These are phyloP conservation scores for Lepidopterella palustris DNA, from an alignment of 495 filamentous ascomycete genomes.

Conservation along the genomic window DNA sequence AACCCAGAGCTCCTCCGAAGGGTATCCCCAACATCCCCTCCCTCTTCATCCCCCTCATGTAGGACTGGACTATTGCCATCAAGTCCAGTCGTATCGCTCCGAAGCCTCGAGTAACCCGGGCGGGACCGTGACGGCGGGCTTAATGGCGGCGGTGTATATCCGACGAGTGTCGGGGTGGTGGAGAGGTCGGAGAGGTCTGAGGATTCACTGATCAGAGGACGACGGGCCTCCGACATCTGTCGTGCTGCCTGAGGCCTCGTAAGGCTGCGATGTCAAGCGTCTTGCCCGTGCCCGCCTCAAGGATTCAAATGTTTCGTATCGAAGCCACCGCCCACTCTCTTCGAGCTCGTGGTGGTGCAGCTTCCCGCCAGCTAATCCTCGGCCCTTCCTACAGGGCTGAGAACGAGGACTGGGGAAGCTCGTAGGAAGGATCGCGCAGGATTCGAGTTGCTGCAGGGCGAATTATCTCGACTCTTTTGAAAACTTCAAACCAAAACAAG, in stretches of 20 bases:
- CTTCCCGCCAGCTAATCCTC: too few relatives aligned
- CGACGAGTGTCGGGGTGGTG: background rate
- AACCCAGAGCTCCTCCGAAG: slow-evolving; percentile 11
- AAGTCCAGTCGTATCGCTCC: slow-evolving; percentile 1
- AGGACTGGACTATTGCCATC: slow-evolving; percentile 5
- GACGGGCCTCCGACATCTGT: slow-evolving; percentile 7
- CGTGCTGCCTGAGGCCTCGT: background rate
- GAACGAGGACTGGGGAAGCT: too few relatives aligned
- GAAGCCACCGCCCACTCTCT: background rate
- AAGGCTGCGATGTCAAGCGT: background rate
- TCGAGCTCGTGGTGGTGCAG: background rate
- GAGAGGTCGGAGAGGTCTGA: slow-evolving; percentile 21
- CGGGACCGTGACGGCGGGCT: slow-evolving; percentile 7
- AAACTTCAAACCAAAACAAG: too few relatives aligned
- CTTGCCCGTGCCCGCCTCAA: background rate
- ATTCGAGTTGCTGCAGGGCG: too few relatives aligned
- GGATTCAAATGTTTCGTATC: background rate
- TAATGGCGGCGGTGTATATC: slow-evolving; percentile 1
- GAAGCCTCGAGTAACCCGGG: slow-evolving; percentile 22
- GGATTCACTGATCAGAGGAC: slow-evolving; percentile 20
- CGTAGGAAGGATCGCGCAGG: too few relatives aligned
- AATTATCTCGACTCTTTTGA: too few relatives aligned
- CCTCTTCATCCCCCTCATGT: slow-evolving; percentile 13
- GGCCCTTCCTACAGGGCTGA: too few relatives aligned
- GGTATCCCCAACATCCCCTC: slow-evolving; percentile 17